These are phyloP conservation scores for Hypoxylon sp. DNA, from an alignment of 2,329 filamentous ascomycete genomes.

Conservation along the genomic window DNA sequence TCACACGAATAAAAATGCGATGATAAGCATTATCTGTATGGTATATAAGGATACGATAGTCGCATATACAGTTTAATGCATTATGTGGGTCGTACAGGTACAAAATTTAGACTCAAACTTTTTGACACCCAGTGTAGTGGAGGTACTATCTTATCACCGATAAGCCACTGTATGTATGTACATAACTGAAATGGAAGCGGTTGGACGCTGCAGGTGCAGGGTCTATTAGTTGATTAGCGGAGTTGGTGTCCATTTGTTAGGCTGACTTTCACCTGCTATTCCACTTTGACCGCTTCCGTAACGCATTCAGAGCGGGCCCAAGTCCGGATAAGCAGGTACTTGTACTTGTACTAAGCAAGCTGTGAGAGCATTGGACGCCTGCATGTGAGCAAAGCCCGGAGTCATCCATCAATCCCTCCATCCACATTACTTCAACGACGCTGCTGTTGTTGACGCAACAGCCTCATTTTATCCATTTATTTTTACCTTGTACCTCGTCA, in stretches of 20 bases:
- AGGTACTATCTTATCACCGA: constrained; percentile 34
- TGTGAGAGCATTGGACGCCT: constrained; percentile 32
- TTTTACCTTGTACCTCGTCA: constrained; percentile 25
- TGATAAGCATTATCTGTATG: too few species aligned
- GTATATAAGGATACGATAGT: too few species aligned
- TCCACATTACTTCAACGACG: constrained; percentile 32
- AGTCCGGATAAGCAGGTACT: constrained; percentile 35
- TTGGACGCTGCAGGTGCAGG: constrained; percentile 26
- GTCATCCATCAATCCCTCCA: constrained; percentile 38
- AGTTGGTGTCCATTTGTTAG: constrained; percentile 15
- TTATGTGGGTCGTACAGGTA: too few species aligned
- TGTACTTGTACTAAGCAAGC: neutral
- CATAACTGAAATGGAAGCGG: constrained; percentile 22
- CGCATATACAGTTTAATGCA: too few species aligned
- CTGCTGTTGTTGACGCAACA: constrained; percentile 26
- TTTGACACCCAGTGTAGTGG: too few species aligned
- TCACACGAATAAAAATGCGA: too few species aligned
- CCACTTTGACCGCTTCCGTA: constrained; percentile 47
- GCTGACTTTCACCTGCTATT: constrained; percentile 15
- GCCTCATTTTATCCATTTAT: constrained; percentile 24
- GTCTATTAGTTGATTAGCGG: constrained; percentile 13
- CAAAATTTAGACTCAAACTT: too few species aligned
- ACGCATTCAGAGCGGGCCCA: constrained; percentile 22
- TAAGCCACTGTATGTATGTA: constrained; percentile 33
- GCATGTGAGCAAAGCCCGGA: constrained; percentile 41